Conservation (phyloP, 2,329 filamentous ascomycete species). For the Aspergillus sp. region DNA sequence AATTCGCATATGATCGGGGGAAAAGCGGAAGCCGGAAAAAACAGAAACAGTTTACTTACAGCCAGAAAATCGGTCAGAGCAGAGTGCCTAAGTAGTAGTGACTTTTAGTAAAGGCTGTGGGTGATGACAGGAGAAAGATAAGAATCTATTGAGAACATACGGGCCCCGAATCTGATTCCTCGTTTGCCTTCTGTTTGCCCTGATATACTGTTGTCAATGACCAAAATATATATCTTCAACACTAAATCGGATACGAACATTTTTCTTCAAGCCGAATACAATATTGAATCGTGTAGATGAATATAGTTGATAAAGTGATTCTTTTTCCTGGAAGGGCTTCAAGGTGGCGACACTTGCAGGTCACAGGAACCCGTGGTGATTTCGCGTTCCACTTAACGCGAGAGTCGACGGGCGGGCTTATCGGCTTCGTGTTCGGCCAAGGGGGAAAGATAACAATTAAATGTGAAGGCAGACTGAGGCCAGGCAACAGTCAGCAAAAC, state of each 20-base stretch:
- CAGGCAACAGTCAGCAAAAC: conserved; percentile 5
- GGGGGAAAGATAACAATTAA: background rate
- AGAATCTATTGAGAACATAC: conserved; percentile 34
- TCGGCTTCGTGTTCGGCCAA: conserved; percentile 14
- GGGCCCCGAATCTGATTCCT: conserved; percentile 47
- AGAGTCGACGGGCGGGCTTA: conserved; percentile 18
- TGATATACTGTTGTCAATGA: conserved; percentile 16
- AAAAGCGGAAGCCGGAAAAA: background rate
- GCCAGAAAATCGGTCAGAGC: conserved; percentile 69
- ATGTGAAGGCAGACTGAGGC: background rate
- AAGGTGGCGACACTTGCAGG: conserved; percentile 1
- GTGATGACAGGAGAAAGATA: background rate
- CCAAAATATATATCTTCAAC: background rate
- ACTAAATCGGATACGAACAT: conserved; percentile 16
- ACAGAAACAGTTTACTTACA: conserved; percentile 42
- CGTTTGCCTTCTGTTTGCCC: conserved; percentile 33
- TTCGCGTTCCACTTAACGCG: conserved; percentile 48
- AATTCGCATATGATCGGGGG: background rate
- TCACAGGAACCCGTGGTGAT: conserved; percentile 40
- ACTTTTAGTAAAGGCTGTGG: conserved; percentile 18
- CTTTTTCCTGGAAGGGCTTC: background rate
- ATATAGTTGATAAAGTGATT: background rate
- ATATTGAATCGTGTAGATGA: background rate
- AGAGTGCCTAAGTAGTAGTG: conserved; percentile 52
- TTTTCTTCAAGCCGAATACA: background rate